A percentile compares a stretch with the other conserved stretches of the same genome.
Conservation (phyloP, 768 basidiomycete genomes). For the Russula dissimulans region DNA sequence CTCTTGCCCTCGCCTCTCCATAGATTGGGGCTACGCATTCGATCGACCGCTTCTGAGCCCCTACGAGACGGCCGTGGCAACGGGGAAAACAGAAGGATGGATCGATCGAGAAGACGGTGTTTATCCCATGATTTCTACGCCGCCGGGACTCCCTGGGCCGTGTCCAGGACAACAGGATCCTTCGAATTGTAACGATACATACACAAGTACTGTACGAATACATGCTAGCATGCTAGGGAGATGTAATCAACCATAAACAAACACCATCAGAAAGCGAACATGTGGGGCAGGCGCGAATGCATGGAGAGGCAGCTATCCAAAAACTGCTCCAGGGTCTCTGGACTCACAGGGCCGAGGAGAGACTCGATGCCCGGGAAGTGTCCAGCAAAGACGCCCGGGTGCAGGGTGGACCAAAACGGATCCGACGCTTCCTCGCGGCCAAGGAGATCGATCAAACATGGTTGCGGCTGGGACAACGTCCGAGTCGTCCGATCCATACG, state of each 20-base stretch:
- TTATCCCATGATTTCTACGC: conserved; percentile 97
- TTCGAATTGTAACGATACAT: conserved; percentile 10
- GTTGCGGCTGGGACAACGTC: conserved; percentile 14
- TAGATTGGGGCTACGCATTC: conserved; percentile 99
- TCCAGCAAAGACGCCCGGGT: conserved; percentile 17
- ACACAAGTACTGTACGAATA: neutral
- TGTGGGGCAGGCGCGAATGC: conserved; percentile 16
- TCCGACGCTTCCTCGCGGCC: conserved; percentile 15
- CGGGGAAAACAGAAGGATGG: conserved; percentile 65
- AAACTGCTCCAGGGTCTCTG: conserved; percentile 19
- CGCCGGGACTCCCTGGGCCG: conserved; percentile 69
- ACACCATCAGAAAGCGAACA: conserved; percentile 5
- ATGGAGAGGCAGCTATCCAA: conserved; percentile 21
- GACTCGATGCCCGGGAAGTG: conserved; percentile 23
- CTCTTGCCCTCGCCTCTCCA: conserved; percentile 90
- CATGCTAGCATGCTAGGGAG: neutral
- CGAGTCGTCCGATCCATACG: conserved; percentile 17
- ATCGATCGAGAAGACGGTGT: conserved; percentile 37
- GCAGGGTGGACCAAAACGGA: conserved; percentile 15
- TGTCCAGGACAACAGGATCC: conserved; percentile 39
- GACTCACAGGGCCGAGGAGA: conserved; percentile 15
- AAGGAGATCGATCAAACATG: conserved; percentile 16
- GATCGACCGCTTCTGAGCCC: conserved; percentile 80
- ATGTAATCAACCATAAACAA: neutral
- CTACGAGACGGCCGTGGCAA: conserved; percentile 84